Conservation (phyloP, 345 rosid species). For the Euclidium syriacum region DNA sequence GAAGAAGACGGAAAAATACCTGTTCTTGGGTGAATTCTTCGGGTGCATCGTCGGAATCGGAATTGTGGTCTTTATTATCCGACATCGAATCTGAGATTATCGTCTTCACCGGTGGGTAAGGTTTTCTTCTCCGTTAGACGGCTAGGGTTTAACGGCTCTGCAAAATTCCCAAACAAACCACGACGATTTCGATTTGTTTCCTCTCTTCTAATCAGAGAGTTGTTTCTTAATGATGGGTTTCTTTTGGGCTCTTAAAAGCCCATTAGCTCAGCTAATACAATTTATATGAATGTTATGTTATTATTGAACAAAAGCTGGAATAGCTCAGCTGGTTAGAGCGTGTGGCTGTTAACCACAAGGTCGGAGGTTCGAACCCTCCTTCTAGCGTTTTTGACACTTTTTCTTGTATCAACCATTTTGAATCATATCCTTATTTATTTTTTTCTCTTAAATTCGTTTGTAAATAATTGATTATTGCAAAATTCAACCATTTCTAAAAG, state of each 20-base stretch:
- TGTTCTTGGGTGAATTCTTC: conserved; percentile 79
- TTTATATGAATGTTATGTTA: too few species aligned
- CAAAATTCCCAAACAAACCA: conserved; percentile 64
- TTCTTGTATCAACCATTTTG: too few species aligned
- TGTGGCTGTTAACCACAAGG: conserved; percentile 87
- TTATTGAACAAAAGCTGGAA: conserved; percentile 42
- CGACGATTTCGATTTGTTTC: conserved; percentile 37
- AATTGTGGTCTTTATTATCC: conserved; percentile 43
- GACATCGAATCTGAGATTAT: conserved; percentile 36
- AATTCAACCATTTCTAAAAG: too few species aligned
- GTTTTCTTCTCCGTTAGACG: conserved; percentile 20
- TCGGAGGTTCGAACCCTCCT: conserved; percentile 76
- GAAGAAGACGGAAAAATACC: conserved; percentile 33
- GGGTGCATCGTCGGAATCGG: conserved; percentile 49
- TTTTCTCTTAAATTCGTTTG: too few species aligned
- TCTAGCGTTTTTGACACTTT: conserved; percentile 22
- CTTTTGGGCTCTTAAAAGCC: conserved; percentile 58
- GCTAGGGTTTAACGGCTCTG: conserved; percentile 32
- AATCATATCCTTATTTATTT: too few species aligned
- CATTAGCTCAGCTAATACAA: too few species aligned
- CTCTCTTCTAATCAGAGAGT: conserved; percentile 42
- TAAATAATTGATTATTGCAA: too few species aligned
- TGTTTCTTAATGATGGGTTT: conserved; percentile 64
- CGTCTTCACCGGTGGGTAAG: conserved; percentile 27
- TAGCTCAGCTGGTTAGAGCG: conserved; percentile 87